These are phyloP conservation scores for Penicillium argentinense DNA, from an alignment of 495 filamentous ascomycete genomes.

Conservation along the genomic window DNA sequence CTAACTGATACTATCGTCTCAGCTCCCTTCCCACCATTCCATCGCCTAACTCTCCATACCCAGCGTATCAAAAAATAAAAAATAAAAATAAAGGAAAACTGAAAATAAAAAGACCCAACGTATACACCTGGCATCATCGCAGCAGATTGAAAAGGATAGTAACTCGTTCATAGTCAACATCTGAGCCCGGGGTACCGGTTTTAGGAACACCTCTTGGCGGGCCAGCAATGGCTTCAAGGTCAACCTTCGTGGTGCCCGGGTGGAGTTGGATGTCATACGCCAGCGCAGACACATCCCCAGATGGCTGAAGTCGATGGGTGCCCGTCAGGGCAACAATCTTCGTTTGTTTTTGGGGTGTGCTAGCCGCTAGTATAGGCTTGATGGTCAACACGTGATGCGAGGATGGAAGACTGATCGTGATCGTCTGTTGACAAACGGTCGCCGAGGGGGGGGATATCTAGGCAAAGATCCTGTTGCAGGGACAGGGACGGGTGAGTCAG, in stretches of 20 bases:
- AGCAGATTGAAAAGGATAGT: slow-evolving; percentile 59
- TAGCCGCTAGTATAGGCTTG: slow-evolving; percentile 55
- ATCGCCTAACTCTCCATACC: too few species aligned
- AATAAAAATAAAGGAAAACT: too few species aligned
- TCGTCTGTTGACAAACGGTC: slow-evolving; percentile 62
- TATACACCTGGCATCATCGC: slow-evolving; percentile 12
- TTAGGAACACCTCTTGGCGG: slow-evolving; percentile 57
- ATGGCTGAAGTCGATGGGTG: slow-evolving; percentile 44
- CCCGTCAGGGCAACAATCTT: slow-evolving; percentile 63
- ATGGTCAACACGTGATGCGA: slow-evolving; percentile 67
- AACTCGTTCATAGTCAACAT: slow-evolving; percentile 67
- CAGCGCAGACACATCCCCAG: slow-evolving; percentile 42
- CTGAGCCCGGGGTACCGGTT: slow-evolving; percentile 47
- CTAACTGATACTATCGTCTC: too few species aligned
- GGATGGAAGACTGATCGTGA: slow-evolving; percentile 63
- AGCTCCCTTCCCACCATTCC: too few species aligned
- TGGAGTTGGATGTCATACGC: slow-evolving; percentile 61
- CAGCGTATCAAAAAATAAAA: too few species aligned
- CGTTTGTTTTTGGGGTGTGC: slow-evolving; percentile 57
- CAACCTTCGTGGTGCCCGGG: slow-evolving; percentile 64
- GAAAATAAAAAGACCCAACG: too few species aligned
- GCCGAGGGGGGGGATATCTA: slow-evolving; percentile 62
- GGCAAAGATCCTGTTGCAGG: slow-evolving; percentile 48
- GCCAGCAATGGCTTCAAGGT: slow-evolving; percentile 63
- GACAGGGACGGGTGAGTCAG: slow-evolving; percentile 63